A percentile compares a stretch with the other conserved stretches of the same genome.
Conservation (phyloP, 1,139 yeast genomes). For the Hyphopichia buzzinii region DNA sequence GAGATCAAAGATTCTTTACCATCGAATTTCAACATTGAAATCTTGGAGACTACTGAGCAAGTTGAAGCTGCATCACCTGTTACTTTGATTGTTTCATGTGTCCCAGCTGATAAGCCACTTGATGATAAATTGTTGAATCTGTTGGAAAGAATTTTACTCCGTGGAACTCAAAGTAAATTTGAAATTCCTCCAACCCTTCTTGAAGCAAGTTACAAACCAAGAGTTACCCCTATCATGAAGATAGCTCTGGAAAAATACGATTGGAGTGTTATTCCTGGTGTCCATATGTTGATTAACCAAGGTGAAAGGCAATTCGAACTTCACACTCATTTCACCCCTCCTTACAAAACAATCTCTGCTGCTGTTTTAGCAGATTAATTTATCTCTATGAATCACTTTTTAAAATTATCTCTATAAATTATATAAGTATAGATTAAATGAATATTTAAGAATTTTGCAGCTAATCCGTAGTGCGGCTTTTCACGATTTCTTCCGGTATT, state of each 20-base stretch:
- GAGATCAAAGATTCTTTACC: conserved; percentile 66
- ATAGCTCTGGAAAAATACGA: conserved; percentile 56
- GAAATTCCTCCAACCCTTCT: conserved; percentile 55
- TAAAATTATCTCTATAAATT: not conserved
- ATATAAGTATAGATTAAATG: not conserved
- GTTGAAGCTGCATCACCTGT: conserved; percentile 44
- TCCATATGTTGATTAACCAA: conserved; percentile 88
- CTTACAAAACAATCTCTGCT: conserved; percentile 55
- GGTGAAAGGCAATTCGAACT: conserved; percentile 82
- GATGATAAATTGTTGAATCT: conserved; percentile 50
- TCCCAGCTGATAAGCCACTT: conserved; percentile 82
- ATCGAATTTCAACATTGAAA: conserved; percentile 52
- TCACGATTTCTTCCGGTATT: not conserved
- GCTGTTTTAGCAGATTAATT: conserved; percentile 46
- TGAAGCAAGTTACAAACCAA: conserved; percentile 94
- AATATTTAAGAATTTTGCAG: not conserved
- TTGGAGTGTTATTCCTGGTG: conserved; percentile 83
- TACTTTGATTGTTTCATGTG: conserved; percentile 73
- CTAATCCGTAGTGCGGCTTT: not conserved
- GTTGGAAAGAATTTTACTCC: conserved; percentile 46
- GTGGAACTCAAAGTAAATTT: conserved; percentile 24
- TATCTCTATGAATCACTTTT: not conserved
- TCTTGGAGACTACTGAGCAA: conserved; percentile 51
- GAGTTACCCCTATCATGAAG: conserved; percentile 79
- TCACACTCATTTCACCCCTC: conserved; percentile 73